These are phyloP conservation scores for Cercophora sp. DNA, from an alignment of 495 filamentous ascomycete species.

Conservation along the genomic window DNA sequence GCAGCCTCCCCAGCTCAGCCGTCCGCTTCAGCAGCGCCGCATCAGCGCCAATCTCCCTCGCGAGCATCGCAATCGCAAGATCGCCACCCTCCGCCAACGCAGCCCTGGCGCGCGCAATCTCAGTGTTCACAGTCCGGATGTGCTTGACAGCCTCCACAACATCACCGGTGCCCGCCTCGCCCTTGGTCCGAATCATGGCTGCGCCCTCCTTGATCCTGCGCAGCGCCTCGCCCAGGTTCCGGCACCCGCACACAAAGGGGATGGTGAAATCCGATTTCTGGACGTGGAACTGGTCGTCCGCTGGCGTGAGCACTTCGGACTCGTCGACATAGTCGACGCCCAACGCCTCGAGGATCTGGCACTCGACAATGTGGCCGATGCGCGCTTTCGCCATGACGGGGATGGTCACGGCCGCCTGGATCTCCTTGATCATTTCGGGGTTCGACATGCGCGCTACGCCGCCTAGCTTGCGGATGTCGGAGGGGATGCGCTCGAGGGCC, in stretches of 20 bases:
- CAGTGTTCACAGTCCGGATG: conserved; percentile 82
- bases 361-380: conserved; percentile 97
- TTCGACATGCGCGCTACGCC: conserved; percentile 98
- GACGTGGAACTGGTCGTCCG: conserved; percentile 86
- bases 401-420: conserved; percentile 95
- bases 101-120: conserved; percentile 72
- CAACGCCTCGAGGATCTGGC: conserved; percentile 93
- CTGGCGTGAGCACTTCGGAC: conserved; percentile 92
- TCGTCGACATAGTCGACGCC: conserved; percentile 98
- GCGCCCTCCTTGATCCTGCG: conserved; percentile 89
- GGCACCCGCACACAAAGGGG: conserved; percentile 96
- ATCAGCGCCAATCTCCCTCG: conserved; percentile 74
- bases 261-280: conserved; percentile 78
- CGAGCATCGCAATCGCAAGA: conserved; percentile 66
- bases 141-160: conserved; percentile 95
- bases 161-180: conserved; percentile 96
- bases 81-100: conserved; percentile 57
- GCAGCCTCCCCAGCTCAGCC: conserved; percentile 79
- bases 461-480: conserved; percentile 88
- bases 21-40: conserved; percentile 78
- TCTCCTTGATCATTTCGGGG: conserved; percentile 91
- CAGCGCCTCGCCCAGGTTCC: conserved; percentile 91
- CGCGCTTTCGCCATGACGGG: conserved; percentile 99
- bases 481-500: conserved; percentile 96
- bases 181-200: conserved; percentile 98